Evolutionary conservation across 2,329 filamentous ascomycete species (phyloP).

Genomic region (Westerdykella sp.): DNA sequence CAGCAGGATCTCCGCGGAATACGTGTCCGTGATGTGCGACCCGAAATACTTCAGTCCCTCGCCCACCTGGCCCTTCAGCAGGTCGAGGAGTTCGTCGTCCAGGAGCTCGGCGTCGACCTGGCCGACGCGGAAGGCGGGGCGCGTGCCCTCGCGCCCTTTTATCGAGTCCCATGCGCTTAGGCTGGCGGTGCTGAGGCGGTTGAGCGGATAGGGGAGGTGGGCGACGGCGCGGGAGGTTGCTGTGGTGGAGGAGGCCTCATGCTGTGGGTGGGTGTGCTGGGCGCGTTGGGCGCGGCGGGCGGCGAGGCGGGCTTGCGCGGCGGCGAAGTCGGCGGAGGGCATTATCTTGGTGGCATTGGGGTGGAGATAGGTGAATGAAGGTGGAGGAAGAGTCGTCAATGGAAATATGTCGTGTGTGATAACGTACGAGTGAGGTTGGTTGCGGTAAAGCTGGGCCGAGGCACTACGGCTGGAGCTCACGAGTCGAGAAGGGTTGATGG

Average conservation of each 20-base stretch:
- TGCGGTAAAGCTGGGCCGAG: constrained; percentile 1
- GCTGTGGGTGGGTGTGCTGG: constrained; percentile 54
- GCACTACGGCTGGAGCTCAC: not conserved
- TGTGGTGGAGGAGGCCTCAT: constrained; percentile 40
- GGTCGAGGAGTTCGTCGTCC: constrained; percentile 83
- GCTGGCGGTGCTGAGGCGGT: constrained; percentile 47
- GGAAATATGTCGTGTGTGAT: constrained; percentile 17
- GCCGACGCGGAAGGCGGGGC: constrained; percentile 84
- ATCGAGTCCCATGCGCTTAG: constrained; percentile 63
- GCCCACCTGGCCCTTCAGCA: constrained; percentile 78
- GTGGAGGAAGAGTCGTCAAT: constrained; percentile 46
- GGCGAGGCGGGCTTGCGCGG: constrained; percentile 80
- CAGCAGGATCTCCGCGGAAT: constrained; percentile 77
- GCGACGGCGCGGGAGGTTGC: constrained; percentile 38
- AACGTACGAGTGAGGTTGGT: not conserved
- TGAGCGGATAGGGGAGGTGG: constrained; percentile 52
- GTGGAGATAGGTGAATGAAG: constrained; percentile 1
- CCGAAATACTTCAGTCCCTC: constrained; percentile 85
- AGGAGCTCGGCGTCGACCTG: constrained; percentile 94
- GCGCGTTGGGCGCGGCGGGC: constrained; percentile 74
- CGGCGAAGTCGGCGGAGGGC: constrained; percentile 67
- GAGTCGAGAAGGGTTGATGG: not conserved
- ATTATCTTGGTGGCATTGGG: constrained; percentile 35
- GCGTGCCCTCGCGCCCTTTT: constrained; percentile 68
- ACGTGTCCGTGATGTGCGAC: constrained; percentile 72